Base-by-base conservation (phyloP, 495 filamentous ascomycete genomes). In the Mytilinidion resinicola region DNA sequence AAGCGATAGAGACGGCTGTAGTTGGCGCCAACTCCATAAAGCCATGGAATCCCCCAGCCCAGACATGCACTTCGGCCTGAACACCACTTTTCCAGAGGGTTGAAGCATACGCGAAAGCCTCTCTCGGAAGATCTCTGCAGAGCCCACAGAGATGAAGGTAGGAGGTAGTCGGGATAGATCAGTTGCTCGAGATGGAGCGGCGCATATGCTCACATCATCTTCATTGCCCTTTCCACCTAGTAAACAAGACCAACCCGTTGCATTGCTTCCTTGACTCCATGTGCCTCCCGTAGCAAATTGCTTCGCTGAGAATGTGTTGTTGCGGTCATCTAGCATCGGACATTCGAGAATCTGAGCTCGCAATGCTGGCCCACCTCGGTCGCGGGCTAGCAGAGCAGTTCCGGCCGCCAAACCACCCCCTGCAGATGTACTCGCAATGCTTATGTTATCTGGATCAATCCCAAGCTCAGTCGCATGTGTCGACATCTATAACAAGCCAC, bases 291-390 rank as follows among this genome's bases (percentile, higher is more conserved):
- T 25, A 19, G 14, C 46, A 30, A 49, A 49, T 9, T 49, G 46
- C 46, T 49, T 25, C 9, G 19, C 33, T 25, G 46, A 49, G 9
- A 49, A 12, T 7, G 46, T 49, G 8, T 44, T 39, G 15, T 52
- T 62, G 12, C 62, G 53, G 34, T 65, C 75, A 55, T 82, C 79
- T 34, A 80, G 57, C 66, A 77, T 76, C 4, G 78, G 79, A 42
- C 80, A 80, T 33, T 78, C 70, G 33, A 80, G 68, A 5, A 80
- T 68, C 62, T 81, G 78, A 53, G 76, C 72, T 15, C 66, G 72
- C 8, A 81, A 63, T 7, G 64, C 66, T 12, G 77, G 78, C 5
- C 55, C 59, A 8, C 51, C 42, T 36, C 63, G 59, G 25, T 60
- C 60, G 52, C 67, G 63, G 34, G 63, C 63, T 34, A 67, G 56